phyloP scores from a whole-genome alignment of 139 green algal species.

The Auxenochlorella protothecoides region DNA sequence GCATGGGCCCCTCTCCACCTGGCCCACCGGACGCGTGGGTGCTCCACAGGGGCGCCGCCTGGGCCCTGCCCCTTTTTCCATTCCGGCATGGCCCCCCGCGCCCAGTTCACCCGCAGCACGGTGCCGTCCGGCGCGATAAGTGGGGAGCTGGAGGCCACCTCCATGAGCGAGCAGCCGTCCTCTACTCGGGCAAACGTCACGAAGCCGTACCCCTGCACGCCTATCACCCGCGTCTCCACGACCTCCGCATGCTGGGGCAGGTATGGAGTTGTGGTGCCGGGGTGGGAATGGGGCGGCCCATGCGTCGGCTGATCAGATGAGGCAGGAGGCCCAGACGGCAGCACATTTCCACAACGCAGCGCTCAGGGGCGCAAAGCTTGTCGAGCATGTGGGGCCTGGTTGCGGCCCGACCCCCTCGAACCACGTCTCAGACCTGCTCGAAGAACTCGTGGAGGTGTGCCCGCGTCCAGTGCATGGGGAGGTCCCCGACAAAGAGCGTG shows the following conservation, averaged over 20 bases:
- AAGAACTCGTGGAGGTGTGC: slow-evolving; percentile 29
- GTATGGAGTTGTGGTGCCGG: too few species aligned
- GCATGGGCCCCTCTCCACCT: slow-evolving; percentile 11
- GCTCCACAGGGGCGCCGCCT: background rate
- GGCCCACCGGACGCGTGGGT: too few species aligned
- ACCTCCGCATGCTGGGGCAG: slow-evolving; percentile 4
- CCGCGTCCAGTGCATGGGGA: slow-evolving; percentile 28
- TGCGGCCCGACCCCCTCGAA: too few species aligned
- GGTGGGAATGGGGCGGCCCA: too few species aligned
- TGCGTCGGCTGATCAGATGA: too few species aligned
- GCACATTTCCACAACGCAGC: too few species aligned
- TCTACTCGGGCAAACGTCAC: slow-evolving; percentile 24
- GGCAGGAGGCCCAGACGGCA: too few species aligned
- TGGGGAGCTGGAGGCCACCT: background rate
- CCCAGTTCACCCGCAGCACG: slow-evolving; percentile 30
- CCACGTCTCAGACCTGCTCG: slow-evolving; percentile 6
- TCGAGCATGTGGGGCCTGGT: too few species aligned
- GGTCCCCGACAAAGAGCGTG: slow-evolving; percentile 45
- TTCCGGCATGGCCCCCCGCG: slow-evolving; percentile 20
- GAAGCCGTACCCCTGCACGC: slow-evolving; percentile 38
- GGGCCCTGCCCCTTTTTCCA: slow-evolving; percentile 17
- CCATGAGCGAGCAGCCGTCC: slow-evolving; percentile 16
- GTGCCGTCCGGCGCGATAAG: too few species aligned
- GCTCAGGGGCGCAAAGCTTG: too few species aligned
- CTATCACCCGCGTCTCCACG: slow-evolving; percentile 22